These are phyloP conservation scores for Schwanniomyces polymorphus DNA, from an alignment of 805 yeast species.

Conservation along the genomic window DNA sequence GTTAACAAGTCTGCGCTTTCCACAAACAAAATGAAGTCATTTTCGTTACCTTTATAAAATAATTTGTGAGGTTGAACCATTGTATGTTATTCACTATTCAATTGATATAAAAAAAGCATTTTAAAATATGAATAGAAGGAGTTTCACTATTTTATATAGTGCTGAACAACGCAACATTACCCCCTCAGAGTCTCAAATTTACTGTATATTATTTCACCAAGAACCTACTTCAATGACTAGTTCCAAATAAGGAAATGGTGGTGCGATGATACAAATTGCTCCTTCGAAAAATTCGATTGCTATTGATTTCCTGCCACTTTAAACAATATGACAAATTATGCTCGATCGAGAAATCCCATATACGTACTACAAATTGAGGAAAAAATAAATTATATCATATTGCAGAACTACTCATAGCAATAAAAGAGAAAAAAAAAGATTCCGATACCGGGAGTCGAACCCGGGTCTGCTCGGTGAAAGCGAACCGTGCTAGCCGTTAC, in stretches of 20 bases:
- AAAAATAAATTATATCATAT: neutral
- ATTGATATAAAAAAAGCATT: neutral
- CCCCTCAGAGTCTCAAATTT: neutral
- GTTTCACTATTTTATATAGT: neutral
- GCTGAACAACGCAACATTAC: neutral
- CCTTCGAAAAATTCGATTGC: neutral
- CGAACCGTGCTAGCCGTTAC: slow-evolving; percentile 57
- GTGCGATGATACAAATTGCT: neutral
- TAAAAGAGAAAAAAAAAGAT: slow-evolving; percentile 12
- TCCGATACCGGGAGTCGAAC: slow-evolving; percentile 89
- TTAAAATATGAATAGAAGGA: neutral
- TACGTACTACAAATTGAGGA: neutral
- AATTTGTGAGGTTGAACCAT: slow-evolving; percentile 41
- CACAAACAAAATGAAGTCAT: slow-evolving; percentile 67
- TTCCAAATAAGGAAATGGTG: neutral
- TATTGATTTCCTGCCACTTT: neutral
- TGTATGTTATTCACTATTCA: neutral
- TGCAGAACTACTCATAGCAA: neutral
- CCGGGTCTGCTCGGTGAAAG: slow-evolving; percentile 63
- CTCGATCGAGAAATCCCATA: neutral
- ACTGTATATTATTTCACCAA: neutral
- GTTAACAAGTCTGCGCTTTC: slow-evolving; percentile 52
- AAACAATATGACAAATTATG: neutral
- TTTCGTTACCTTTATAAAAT: slow-evolving; percentile 62
- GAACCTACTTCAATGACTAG: neutral